Conservation (phyloP, 2,329 filamentous ascomycete species). For the Trichoderma gracile region DNA sequence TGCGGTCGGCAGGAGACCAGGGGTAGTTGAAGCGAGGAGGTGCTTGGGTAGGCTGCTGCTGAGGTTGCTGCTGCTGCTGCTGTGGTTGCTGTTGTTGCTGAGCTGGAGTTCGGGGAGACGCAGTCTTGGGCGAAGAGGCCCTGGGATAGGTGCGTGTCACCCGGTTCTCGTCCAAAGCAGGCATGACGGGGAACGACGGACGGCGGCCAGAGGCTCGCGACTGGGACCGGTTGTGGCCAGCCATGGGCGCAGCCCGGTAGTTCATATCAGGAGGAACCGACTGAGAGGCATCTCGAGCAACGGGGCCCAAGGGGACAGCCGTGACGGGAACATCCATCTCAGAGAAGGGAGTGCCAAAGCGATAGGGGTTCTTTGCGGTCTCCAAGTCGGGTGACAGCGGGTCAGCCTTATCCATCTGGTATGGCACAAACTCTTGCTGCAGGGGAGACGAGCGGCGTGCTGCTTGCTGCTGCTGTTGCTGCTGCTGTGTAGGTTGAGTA, state of each 20-base stretch:
- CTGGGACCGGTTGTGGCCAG: constrained; percentile 46
- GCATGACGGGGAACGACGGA: constrained; percentile 68
- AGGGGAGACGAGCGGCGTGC: constrained; percentile 28
- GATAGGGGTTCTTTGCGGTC: constrained; percentile 63
- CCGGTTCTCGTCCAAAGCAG: constrained; percentile 67
- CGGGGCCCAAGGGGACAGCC: constrained; percentile 66
- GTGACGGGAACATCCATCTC: constrained; percentile 88
- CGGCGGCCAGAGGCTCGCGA: constrained; percentile 61
- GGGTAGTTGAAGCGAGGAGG: constrained; percentile 58
- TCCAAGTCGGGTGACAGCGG: constrained; percentile 57
- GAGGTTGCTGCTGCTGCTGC: constrained; percentile 29
- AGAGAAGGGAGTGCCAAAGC: constrained; percentile 83
- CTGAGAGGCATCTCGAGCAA: constrained; percentile 78
- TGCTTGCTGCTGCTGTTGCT: constrained; percentile 30
- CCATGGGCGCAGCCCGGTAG: constrained; percentile 56
- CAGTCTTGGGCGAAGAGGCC: constrained; percentile 39
- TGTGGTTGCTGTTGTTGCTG: constrained; percentile 25
- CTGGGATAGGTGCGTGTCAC: constrained; percentile 43
- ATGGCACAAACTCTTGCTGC: constrained; percentile 46
- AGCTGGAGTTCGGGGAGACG: constrained; percentile 40
- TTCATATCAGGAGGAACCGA: constrained; percentile 94
- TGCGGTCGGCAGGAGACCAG: constrained; percentile 54
- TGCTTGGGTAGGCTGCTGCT: constrained; percentile 48
- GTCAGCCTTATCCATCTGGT: constrained; percentile 54
- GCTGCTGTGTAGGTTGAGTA: constrained; percentile 34